Evolutionary conservation across 345 rosid species (phyloP).

Genomic region (Syzygium grande): DNA sequence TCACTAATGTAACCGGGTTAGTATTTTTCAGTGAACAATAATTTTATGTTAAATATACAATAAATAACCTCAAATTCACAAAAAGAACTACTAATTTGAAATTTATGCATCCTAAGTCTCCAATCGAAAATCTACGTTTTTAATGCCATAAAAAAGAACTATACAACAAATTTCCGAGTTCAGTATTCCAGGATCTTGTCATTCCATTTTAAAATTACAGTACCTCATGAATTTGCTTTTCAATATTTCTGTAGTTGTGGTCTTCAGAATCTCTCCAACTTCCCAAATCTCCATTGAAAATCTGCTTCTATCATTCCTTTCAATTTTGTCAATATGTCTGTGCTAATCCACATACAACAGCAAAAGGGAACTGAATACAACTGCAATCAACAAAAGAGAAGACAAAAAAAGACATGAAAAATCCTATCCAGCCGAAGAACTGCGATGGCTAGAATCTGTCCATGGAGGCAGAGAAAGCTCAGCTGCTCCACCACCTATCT

Average conservation of each 20-base stretch:
- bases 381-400: background rate
- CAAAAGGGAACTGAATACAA: background rate
- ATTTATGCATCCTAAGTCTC: background rate
- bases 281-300: background rate
- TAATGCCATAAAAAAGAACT: too few relatives aligned
- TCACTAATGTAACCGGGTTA: too few relatives aligned
- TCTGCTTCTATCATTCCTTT: background rate
- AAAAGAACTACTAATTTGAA: too few relatives aligned
- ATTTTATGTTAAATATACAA: too few relatives aligned
- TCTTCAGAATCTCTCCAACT: background rate
- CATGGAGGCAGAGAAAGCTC: slow-evolving; percentile 3
- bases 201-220: background rate
- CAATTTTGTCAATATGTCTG: background rate
- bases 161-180: background rate
- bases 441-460: slow-evolving; percentile 8
- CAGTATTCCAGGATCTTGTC: background rate
- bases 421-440: slow-evolving; percentile 11
- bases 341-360: background rate
- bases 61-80: background rate
- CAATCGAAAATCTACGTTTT: background rate
- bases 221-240: background rate
- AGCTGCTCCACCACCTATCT: background rate
- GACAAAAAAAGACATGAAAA: background rate
- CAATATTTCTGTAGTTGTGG: background rate
- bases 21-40: background rate